Evolutionary conservation across 108 stramenopile species (phyloP).

Genomic region (Parietichytrium sp.): DNA sequence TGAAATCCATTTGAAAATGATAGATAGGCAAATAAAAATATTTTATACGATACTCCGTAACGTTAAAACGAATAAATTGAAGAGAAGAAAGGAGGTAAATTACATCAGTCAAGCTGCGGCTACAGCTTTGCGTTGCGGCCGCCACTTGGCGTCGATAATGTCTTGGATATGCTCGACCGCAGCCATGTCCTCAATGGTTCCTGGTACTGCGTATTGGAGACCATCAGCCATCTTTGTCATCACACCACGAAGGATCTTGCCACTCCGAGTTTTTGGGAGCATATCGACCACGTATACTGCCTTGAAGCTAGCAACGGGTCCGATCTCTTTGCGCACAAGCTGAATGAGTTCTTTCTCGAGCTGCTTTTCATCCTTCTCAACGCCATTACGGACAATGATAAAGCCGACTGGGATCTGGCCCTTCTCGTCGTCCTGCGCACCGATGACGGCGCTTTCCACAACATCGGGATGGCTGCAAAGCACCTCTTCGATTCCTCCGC

Average conservation of each 20-base stretch:
- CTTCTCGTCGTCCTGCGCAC: conserved; percentile 66
- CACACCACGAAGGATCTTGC: conserved; percentile 68
- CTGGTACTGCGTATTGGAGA: conserved; percentile 61
- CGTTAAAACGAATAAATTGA: too few species aligned
- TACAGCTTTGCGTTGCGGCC: too few species aligned
- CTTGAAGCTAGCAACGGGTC: conserved; percentile 67
- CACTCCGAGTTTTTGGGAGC: conserved; percentile 76
- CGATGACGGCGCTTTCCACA: conserved; percentile 72
- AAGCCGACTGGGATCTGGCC: conserved; percentile 71
- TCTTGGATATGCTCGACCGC: conserved; percentile 51
- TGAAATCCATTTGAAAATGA: too few species aligned
- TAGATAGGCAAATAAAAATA: too few species aligned
- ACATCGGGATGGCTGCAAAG: conserved; percentile 62
- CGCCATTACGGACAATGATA: conserved; percentile 55
- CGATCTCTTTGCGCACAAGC: conserved; percentile 65
- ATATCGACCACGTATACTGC: conserved; percentile 54
- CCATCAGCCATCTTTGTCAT: conserved; percentile 72
- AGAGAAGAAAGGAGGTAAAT: too few species aligned
- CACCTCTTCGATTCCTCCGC: conserved; percentile 72
- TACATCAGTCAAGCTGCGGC: too few species aligned
- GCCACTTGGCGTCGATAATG: neutral
- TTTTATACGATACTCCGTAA: too few species aligned
- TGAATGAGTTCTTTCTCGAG: conserved; percentile 60
- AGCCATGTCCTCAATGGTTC: conserved; percentile 71
- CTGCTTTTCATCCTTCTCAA: conserved; percentile 42